Evolutionary conservation across 2,329 filamentous ascomycete genomes (phyloP), one percentile per base, ranked within the genome.

Genomic region (Botrytis squamosa): DNA sequence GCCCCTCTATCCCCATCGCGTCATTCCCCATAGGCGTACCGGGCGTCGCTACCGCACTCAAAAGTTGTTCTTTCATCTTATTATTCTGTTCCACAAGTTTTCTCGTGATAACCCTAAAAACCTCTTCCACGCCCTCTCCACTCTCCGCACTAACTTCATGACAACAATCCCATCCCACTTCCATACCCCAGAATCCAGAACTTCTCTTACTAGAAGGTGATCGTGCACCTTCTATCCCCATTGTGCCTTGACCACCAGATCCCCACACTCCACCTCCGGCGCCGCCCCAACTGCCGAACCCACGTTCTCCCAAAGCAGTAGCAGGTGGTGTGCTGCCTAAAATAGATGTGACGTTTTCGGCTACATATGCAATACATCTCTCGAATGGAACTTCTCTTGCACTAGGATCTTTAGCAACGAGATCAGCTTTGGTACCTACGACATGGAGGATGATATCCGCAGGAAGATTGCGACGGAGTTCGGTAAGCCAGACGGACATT

Each of bases 101-200:
- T 79, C 97, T 86, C 14, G 95, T 96, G 64, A 94, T 92, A 40
- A 97, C 93, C 2, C 95, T 88, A 79, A 98, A 98, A 0, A 99
- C 94, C 83, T 98, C 96, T 79, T 98, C 96, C 29, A 99, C 95
- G 29, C 95, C 95, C 85, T 98, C 95, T 73, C 95, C 95, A 80
- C 92, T 94, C 85, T 97, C 95, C 66, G 95, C 95, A 78, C 91
- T 95, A 80, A 99, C 95, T 84, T 99, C 96, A 83, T 98, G 96
- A 82, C 95, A 98, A 76, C 94, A 97, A 80, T 98, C 95, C 95
- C 95, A 98, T 70, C 95, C 94, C 9, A 94, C 90, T 81, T 98
- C 95, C 82, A 96, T 93, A 36, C 92, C 94, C 95, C 95, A 98
- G 83, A 94, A 93, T 2, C 92, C 92, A 55, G 89, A 92, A 79